A percentile compares a stretch with the other conserved stretches of the same genome.
phyloP scores from a whole-genome alignment of 306 rosid genomes.

The Benincasa hispida region DNA sequence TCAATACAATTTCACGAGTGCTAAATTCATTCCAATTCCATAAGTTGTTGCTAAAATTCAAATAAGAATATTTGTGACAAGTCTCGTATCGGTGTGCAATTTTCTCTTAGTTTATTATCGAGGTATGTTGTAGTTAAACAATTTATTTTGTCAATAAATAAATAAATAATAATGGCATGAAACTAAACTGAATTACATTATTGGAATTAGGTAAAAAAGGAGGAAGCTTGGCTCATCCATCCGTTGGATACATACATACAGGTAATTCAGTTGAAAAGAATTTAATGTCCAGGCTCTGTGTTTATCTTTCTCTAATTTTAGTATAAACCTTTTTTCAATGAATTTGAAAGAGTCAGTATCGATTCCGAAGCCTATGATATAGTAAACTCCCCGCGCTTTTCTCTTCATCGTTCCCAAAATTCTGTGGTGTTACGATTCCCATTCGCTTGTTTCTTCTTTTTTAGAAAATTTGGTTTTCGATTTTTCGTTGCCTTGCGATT shows the following conservation, averaged over 20 bases:
- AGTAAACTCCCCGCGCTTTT: conserved; percentile 19
- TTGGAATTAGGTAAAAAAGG: background rate
- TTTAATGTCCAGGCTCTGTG: background rate
- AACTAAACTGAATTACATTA: too few relatives aligned
- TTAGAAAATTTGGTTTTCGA: background rate
- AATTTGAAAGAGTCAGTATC: background rate
- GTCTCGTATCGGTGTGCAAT: too few relatives aligned
- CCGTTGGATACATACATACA: background rate
- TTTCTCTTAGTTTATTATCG: too few relatives aligned
- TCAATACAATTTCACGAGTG: too few relatives aligned
- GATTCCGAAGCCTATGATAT: background rate
- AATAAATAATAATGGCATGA: too few relatives aligned
- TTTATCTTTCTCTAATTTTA: background rate
- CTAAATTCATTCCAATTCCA: too few relatives aligned
- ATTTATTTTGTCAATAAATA: too few relatives aligned
- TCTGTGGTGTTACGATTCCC: background rate
- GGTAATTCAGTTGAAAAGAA: background rate
- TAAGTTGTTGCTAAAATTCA: too few relatives aligned
- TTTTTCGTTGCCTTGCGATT: background rate
- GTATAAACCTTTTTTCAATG: background rate
- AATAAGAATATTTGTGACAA: too few relatives aligned
- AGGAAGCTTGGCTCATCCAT: background rate
- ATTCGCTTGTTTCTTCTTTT: background rate
- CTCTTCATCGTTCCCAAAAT: background rate
- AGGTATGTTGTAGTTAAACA: too few relatives aligned